Conservation (phyloP, 2,329 filamentous ascomycete genomes). For the Fusarium pseudoanthophilum region DNA sequence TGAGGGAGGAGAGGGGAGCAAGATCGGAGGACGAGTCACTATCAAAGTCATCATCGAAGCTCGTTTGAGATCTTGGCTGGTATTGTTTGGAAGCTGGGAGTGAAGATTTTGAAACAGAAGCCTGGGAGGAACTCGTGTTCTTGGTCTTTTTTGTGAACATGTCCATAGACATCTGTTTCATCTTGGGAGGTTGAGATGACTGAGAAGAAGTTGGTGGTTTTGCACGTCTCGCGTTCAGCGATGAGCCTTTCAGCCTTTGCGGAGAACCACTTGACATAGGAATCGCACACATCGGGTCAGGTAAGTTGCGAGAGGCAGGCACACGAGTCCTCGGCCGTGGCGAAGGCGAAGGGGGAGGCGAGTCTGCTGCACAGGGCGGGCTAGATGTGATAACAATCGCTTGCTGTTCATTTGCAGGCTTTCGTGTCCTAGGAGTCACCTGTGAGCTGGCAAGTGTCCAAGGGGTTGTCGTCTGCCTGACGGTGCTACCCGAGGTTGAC, state of each 20-base stretch:
- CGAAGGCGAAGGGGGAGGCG: conserved; percentile 46
- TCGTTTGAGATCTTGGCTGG: neutral
- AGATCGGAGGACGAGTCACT: conserved; percentile 36
- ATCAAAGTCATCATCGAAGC: conserved; percentile 9
- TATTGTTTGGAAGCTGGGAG: neutral
- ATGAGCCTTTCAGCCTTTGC: conserved; percentile 32
- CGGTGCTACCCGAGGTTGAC: conserved; percentile 39
- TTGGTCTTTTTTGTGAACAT: conserved; percentile 40
- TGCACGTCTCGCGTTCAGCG: neutral
- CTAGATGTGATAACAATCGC: conserved; percentile 60
- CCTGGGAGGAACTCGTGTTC: conserved; percentile 13
- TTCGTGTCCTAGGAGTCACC: conserved; percentile 51
- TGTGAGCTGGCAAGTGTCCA: conserved; percentile 59
- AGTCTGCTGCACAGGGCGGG: conserved; percentile 47
- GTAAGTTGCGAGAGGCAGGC: conserved; percentile 25
- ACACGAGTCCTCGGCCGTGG: conserved; percentile 27
- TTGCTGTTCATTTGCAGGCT: conserved; percentile 45
- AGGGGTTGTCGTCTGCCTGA: conserved; percentile 40
- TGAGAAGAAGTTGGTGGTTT: conserved; percentile 1
- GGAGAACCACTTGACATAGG: conserved; percentile 33
- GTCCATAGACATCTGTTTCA: conserved; percentile 51
- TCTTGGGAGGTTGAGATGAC: conserved; percentile 18
- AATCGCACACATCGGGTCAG: conserved; percentile 43
- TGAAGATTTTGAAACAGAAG: neutral
- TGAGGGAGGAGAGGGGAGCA: conserved; percentile 26